Percentiles rank a stretch among this genome's conserved stretches.
phyloP scores from a whole-genome alignment of 2,329 filamentous ascomycete genomes.

The Alternaria sp. region DNA sequence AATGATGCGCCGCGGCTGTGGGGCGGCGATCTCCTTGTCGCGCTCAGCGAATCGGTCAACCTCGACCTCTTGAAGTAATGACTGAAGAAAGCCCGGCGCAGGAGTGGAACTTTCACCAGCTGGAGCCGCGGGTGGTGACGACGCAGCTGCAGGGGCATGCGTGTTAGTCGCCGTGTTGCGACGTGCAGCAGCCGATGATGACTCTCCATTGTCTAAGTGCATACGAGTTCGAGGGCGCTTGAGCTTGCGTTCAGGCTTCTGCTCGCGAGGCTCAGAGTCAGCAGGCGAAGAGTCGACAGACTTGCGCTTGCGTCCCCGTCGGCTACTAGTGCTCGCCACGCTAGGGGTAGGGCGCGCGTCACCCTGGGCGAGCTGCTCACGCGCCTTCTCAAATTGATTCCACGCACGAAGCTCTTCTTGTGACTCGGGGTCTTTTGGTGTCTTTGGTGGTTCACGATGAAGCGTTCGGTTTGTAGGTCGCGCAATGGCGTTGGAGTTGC shows the following conservation, averaged over 20 bases:
- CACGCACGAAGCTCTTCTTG: slow-evolving; percentile 84
- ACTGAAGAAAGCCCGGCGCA: slow-evolving; percentile 83
- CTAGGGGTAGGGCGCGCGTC: slow-evolving; percentile 30
- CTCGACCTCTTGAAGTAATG: slow-evolving; percentile 88
- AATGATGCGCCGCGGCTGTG: slow-evolving; percentile 53
- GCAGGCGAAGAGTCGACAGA: slow-evolving; percentile 76
- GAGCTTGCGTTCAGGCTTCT: slow-evolving; percentile 77
- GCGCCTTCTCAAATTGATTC: slow-evolving; percentile 88
- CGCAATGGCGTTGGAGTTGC: slow-evolving; percentile 50
- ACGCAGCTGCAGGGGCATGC: slow-evolving; percentile 22
- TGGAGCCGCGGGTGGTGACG: slow-evolving; percentile 26
- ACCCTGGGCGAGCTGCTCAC: slow-evolving; percentile 62
- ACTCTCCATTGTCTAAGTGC: slow-evolving; percentile 62
- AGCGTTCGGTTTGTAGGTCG: slow-evolving; percentile 45
- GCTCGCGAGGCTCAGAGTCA: slow-evolving; percentile 68
- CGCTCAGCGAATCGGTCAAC: slow-evolving; percentile 51
- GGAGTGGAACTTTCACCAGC: slow-evolving; percentile 41
- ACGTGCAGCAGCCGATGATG: slow-evolving; percentile 44
- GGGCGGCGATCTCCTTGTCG: slow-evolving; percentile 48
- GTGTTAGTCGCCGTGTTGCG: slow-evolving; percentile 39
- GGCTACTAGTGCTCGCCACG: slow-evolving; percentile 37
- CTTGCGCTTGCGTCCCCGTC: slow-evolving; percentile 76
- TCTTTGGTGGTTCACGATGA: slow-evolving; percentile 50
- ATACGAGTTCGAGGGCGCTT: slow-evolving; percentile 87
- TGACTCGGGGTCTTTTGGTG: slow-evolving; percentile 72